Percentiles rank a stretch among this genome's conserved stretches.
These are phyloP conservation scores for Furcasterigmium furcatum DNA, from an alignment of 2,329 filamentous ascomycete genomes.

Conservation along the genomic window DNA sequence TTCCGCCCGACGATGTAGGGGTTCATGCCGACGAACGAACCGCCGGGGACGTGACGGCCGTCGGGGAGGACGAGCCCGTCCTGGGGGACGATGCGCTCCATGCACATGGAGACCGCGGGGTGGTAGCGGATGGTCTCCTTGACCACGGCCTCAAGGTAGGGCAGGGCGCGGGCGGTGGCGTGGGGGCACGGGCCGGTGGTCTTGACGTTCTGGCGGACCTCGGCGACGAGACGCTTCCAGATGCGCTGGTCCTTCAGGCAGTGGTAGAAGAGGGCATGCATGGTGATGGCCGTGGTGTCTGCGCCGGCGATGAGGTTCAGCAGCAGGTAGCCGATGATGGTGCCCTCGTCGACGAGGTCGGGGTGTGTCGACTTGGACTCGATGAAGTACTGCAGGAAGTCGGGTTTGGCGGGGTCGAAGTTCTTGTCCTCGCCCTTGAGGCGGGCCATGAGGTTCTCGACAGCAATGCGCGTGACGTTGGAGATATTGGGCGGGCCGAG, in stretches of 20 bases:
- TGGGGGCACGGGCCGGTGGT: slow-evolving; percentile 10
- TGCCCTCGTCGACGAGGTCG: slow-evolving; percentile 28
- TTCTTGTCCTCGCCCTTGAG: slow-evolving; percentile 5
- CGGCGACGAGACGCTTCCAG: slow-evolving; percentile 24
- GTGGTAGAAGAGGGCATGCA: slow-evolving; percentile 30
- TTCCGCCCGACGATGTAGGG: slow-evolving; percentile 35
- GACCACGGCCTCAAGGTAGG: slow-evolving; percentile 48
- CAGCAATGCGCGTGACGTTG: slow-evolving; percentile 14
- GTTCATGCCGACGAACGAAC: slow-evolving; percentile 37
- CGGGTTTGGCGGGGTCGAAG: slow-evolving; percentile 6
- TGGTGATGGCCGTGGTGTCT: slow-evolving; percentile 30
- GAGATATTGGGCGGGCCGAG: slow-evolving; percentile 17
- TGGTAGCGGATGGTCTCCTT: slow-evolving; percentile 48
- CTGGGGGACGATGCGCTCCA: slow-evolving; percentile 47
- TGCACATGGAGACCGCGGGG: slow-evolving; percentile 40
- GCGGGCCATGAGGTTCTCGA: slow-evolving; percentile 13
- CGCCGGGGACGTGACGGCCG: slow-evolving; percentile 28
- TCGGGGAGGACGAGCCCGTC: slow-evolving; percentile 31
- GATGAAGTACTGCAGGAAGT: slow-evolving; percentile 31
- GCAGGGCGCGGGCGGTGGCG: slow-evolving; percentile 23
- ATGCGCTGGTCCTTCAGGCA: slow-evolving; percentile 25
- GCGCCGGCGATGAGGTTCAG: slow-evolving; percentile 29
- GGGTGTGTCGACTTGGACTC: slow-evolving; percentile 26
- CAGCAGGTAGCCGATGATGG: slow-evolving; percentile 29
- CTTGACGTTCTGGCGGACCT: slow-evolving; percentile 21